phyloP scores from a whole-genome alignment of 192 early-diverging fungal genomes.

The Coemansia sp. region DNA sequence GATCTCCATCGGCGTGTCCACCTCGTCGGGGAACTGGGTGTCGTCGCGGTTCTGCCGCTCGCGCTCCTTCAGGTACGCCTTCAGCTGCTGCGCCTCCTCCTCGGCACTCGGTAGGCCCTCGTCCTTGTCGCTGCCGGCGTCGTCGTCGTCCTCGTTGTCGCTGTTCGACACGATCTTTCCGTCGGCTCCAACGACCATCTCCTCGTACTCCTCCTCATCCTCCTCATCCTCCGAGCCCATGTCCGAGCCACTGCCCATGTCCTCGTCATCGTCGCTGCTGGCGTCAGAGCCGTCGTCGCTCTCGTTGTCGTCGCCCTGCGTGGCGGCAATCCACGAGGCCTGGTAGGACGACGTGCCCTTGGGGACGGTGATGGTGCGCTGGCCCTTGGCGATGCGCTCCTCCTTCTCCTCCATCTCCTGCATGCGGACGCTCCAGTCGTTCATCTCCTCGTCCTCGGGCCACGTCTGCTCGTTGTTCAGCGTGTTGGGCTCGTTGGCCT shows the following conservation, averaged over 20 bases:
- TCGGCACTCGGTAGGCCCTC: conserved; percentile 38
- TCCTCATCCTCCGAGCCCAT: conserved; percentile 21
- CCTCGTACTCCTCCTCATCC: conserved; percentile 32
- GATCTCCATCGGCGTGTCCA: conserved; percentile 89
- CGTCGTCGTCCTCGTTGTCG: conserved; percentile 6
- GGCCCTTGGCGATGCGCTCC: conserved; percentile 11
- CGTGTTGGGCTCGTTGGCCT: conserved; percentile 85
- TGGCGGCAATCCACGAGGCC: conserved; percentile 88
- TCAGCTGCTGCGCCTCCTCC: conserved; percentile 43
- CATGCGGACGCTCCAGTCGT: conserved; percentile 66
- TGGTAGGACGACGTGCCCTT: conserved; percentile 97
- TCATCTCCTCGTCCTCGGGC: conserved; percentile 96
- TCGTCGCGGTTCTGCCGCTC: conserved; percentile 62
- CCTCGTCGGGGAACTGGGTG: conserved; percentile 92
- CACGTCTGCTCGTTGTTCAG: conserved; percentile 97
- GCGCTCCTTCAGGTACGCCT: conserved; percentile 60
- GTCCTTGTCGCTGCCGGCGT: conserved; percentile 24
- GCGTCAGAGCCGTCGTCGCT: conserved; percentile 58
- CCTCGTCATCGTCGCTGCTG: conserved; percentile 30
- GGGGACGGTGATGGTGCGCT: conserved; percentile 74
- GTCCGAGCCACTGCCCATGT: conserved; percentile 52
- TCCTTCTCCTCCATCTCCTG: conserved; percentile 41
- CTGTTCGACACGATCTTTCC: conserved; percentile 1
- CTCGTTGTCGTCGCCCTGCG: conserved; percentile 57
- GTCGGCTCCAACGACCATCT: conserved; percentile 16